phyloP scores from a whole-genome alignment of 2,329 filamentous ascomycete genomes.

The Pestalotiopsis sp. region DNA sequence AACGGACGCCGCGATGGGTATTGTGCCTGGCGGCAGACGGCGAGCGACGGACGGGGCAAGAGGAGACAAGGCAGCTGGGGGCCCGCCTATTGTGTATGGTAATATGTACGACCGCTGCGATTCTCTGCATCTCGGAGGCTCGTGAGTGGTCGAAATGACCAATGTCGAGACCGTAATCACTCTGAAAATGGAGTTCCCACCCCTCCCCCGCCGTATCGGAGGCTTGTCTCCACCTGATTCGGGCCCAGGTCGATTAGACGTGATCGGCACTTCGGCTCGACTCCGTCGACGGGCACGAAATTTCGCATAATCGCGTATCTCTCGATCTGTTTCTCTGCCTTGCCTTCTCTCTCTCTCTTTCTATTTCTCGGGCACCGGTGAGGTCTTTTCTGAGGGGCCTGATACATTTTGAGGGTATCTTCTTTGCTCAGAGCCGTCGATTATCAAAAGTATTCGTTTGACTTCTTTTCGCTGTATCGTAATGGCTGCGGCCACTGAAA shows the following conservation, averaged over 20 bases:
- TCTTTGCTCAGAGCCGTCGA: background rate
- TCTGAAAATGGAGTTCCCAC: background rate
- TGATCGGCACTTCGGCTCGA: background rate
- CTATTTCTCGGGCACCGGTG: background rate
- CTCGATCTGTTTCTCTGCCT: background rate
- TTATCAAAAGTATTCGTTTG: background rate
- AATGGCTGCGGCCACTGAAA: slow-evolving; percentile 24
- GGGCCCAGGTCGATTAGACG: background rate
- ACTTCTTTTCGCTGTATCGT: background rate
- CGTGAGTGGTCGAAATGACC: background rate
- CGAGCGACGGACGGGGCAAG: too few relatives aligned
- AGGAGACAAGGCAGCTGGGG: too few relatives aligned
- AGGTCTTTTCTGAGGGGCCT: background rate
- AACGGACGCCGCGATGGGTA: too few relatives aligned
- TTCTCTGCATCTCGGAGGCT: background rate
- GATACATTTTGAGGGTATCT: background rate
- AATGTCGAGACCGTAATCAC: background rate
- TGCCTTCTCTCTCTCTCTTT: background rate
- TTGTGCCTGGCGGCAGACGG: too few relatives aligned
- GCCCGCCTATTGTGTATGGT: background rate
- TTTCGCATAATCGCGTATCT: background rate
- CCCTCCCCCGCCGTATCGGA: background rate
- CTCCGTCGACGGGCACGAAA: background rate
- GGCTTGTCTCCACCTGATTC: background rate
- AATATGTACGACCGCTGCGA: background rate